Evolutionary conservation across 176 grass and related monocot genomes (phyloP).

Genomic region (Juncus effusus): DNA sequence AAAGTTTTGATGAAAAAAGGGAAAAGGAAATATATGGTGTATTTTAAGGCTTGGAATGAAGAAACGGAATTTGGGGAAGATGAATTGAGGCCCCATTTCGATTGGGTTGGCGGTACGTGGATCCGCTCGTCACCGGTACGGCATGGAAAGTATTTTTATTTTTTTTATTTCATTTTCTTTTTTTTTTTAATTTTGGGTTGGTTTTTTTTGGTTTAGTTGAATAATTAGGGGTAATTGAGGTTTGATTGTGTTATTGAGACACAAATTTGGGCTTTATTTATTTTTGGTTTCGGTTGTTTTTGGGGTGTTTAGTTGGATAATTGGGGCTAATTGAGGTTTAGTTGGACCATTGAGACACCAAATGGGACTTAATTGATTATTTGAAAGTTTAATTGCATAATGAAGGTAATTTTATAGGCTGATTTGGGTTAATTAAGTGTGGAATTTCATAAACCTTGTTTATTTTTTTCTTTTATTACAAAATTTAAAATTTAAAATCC

Average conservation of each 20-base stretch:
- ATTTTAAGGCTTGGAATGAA: slow-evolving; percentile 73
- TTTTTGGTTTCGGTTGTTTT: background rate
- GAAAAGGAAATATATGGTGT: slow-evolving; percentile 46
- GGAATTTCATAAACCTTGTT: too few relatives aligned
- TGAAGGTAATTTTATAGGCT: too few relatives aligned
- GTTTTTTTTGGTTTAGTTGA: background rate
- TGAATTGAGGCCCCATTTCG: slow-evolving; percentile 57
- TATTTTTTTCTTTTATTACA: too few relatives aligned
- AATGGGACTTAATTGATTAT: background rate
- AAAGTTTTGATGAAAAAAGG: slow-evolving; percentile 33
- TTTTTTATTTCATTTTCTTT: background rate
- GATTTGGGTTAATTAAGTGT: too few relatives aligned
- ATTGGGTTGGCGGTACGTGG: slow-evolving; percentile 80
- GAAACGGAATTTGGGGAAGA: slow-evolving; percentile 48
- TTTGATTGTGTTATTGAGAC: background rate
- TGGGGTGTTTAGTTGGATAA: background rate
- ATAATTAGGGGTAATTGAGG: too few relatives aligned
- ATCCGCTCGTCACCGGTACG: slow-evolving; percentile 43
- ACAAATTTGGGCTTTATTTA: background rate
- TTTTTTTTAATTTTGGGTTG: background rate
- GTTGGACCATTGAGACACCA: background rate
- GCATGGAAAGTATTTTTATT: background rate
- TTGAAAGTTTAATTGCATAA: background rate
- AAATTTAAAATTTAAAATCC: too few relatives aligned
- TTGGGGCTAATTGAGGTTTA: too few relatives aligned